Evolutionary conservation across 345 rosid species (phyloP).

Genomic region (Combretum micranthum): DNA sequence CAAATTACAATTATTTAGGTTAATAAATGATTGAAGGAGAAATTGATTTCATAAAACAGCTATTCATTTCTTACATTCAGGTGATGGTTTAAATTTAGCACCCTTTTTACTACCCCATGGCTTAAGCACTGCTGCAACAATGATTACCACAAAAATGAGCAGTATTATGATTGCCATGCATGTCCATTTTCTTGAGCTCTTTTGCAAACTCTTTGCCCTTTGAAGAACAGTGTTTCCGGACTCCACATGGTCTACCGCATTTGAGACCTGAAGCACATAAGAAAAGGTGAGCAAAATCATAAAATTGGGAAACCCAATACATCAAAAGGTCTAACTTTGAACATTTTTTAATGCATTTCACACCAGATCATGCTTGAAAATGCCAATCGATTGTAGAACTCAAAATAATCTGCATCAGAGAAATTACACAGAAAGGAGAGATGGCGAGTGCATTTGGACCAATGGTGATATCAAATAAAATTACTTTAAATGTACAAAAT

Average conservation of each 20-base stretch:
- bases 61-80: background rate
- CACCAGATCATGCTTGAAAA: background rate
- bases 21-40: too few relatives aligned
- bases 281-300: background rate
- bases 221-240: constrained; percentile 68
- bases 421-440: too few relatives aligned
- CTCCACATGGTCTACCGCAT: constrained; percentile 88
- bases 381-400: background rate
- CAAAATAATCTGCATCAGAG: too few relatives aligned
- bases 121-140: constrained; percentile 53
- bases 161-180: constrained; percentile 82
- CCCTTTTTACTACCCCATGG: constrained; percentile 78
- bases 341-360: background rate
- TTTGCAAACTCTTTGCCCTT: constrained; percentile 66
- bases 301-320: background rate
- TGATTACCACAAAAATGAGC: constrained; percentile 61
- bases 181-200: constrained; percentile 88
- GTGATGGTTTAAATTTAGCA: constrained; percentile 27
- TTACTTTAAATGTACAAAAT: too few relatives aligned
- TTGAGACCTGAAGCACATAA: constrained; percentile 51
- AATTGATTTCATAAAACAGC: too few relatives aligned
- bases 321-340: background rate
- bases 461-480: too few relatives aligned
- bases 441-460: too few relatives aligned
- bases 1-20: too few relatives aligned